Base-by-base conservation (phyloP, 1,139 yeast genomes). In the Geotrichum carabidarum region DNA sequence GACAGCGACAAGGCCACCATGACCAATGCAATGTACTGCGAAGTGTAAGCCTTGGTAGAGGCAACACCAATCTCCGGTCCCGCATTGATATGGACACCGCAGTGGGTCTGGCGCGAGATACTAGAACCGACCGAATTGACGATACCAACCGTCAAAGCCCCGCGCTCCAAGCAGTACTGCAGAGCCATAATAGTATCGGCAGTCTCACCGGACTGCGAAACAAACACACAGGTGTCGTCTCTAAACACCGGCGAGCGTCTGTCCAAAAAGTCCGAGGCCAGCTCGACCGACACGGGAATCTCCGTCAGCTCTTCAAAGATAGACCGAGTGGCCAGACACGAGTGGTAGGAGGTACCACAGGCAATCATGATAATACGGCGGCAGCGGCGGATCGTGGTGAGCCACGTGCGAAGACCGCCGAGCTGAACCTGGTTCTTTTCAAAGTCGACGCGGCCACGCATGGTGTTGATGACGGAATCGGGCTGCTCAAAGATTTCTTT, bases 61-160 rank as follows among this genome's bases (percentile, higher is more conserved):
- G 99, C 99, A 65, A 94, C 99, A 71, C 99, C 99, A 63, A 94
- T 93, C 76, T 94, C 99, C 43, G 99, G 99, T 61, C 99, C 99
- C 46, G 99, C 99, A 71, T 94, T 94, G 70, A 94, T 91, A 72
- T 94, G 99, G 55, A 94, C 97, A 81, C 99, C 99, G 78, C 99
- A 94, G 74, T 91, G 96, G 43, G 99, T 94, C 68, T 83, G 86
- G 71, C 97, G 83, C 18, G 98, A 91, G 74, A 94, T 89, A 51
- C 94, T 83, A 6, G 99, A 94, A 66, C 99, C 99, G 47, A 94
- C 99, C 61, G 90, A 81, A 70, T 82, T 82, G 54, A 94, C 99
- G 67, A 94, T 87, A 74, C 99, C 99, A 57, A 94, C 95, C 35
- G 97, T 91, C 63, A 94, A 79, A 35, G 99, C 97, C 62, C 98